Evolutionary conservation across 2,329 filamentous ascomycete species (phyloP).

Genomic region (Pleomassaria siparia): DNA sequence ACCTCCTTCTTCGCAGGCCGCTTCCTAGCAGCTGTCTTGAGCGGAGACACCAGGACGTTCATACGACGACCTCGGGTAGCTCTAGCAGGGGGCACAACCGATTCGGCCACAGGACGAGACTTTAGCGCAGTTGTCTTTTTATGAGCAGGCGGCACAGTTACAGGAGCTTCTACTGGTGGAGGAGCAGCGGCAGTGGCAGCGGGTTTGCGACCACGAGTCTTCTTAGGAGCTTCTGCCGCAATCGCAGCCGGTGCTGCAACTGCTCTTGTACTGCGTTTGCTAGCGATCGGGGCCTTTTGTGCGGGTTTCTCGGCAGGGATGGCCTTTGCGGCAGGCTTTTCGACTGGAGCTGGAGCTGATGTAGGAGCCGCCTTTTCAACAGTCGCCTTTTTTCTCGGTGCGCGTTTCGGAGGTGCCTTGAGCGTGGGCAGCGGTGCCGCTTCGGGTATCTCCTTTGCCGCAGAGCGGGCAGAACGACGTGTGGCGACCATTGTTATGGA

Average conservation of each 20-base stretch:
- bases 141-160: not conserved
- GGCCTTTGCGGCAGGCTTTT: not conserved
- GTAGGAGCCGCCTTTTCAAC: too few relatives aligned
- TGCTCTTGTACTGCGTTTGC: not conserved
- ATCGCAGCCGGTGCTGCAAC: not conserved
- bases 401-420: slow-evolving; percentile 3
- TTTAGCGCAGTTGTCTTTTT: not conserved
- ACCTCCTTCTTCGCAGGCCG: not conserved
- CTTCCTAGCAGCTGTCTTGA: slow-evolving; percentile 1
- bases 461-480: too few relatives aligned
- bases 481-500: not conserved
- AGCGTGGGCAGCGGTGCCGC: not conserved
- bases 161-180: not conserved
- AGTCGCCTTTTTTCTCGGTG: not conserved
- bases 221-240: not conserved
- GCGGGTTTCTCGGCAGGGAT: not conserved
- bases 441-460: not conserved
- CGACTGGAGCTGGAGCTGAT: too few relatives aligned
- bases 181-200: not conserved
- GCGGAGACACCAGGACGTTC: not conserved
- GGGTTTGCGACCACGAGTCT: slow-evolving; percentile 1
- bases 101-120: not conserved
- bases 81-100: not conserved
- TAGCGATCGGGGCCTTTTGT: not conserved
- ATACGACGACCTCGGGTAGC: not conserved